Base-by-base conservation (phyloP, 306 rosid genomes). In the Prunus mume region DNA sequence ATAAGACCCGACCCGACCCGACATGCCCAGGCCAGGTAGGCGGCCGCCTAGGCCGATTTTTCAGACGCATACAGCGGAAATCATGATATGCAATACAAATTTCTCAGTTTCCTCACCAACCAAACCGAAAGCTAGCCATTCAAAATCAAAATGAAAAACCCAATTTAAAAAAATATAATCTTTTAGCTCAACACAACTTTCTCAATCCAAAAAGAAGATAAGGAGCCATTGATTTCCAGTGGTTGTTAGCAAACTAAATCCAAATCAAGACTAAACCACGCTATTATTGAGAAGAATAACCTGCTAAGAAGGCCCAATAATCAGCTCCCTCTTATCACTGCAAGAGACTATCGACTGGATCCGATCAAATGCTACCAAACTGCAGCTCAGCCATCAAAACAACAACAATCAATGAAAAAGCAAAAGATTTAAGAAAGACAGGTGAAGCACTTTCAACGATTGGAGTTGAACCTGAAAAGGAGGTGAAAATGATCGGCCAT, bases 381-480 rank as follows among this genome's bases (percentile, higher is more conserved):
- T 55, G 80, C 63, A 79, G 55, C 63, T 75, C 34, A 80, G 25
- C 62, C 30, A 66, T 46, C 12, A 28, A 77, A 12, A 6, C 19
- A 22, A 47, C 66, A 83, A 55, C 49, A 66, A 80, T 76, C 72
- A 30, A 74, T 34, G 54, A 79, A 52, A 50, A 12, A 22, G 17
- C 15, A 65, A 51, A 43, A 63, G 50, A 74, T 25, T 32, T 34
- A 34, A 34, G 1, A 22, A 47, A 34, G 30, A 45, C 47, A 71
- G n/a, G 22, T 13, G 19, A 46, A n/a, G 3, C 6, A 30, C 51
- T 62, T 54, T 63, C 11, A 18, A 58, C 28, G 13, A 65, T 45
- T 65, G 71, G 80, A 88, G 87, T 60, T 82, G 73, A 76, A 90
- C 91, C 93, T 84, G 83, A 49, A 85, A n/a, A 81, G 57, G 78